Evolutionary conservation across 208 protist species (phyloP).

Genomic region (Porcisia deanei): DNA sequence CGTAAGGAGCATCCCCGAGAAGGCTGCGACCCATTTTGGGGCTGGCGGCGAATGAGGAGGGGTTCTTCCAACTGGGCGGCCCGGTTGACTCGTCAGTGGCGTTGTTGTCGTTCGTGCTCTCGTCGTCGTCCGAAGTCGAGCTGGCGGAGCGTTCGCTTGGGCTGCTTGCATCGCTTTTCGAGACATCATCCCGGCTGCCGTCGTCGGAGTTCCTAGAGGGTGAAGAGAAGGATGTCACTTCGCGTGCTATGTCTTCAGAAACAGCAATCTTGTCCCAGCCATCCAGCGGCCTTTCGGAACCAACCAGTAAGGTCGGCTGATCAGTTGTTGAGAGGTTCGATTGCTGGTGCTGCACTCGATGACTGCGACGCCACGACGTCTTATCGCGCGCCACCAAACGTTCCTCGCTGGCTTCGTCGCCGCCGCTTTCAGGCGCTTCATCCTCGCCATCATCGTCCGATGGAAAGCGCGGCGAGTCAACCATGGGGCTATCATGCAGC

Average conservation of each 20-base stretch:
- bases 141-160: conserved; percentile 8
- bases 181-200: conserved; percentile 8
- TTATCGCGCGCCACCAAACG: conserved; percentile 16
- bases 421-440: conserved; percentile 1
- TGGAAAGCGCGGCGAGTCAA: conserved; percentile 28
- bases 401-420: background rate
- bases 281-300: background rate
- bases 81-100: background rate
- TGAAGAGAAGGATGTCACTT: background rate
- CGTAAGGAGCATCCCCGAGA: conserved; percentile 10
- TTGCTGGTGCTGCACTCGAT: background rate
- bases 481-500: conserved; percentile 20
- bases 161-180: conserved; percentile 13
- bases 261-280: no score
- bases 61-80: background rate
- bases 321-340: background rate
- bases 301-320: background rate
- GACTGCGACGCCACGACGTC: conserved; percentile 1
- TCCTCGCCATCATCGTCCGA: conserved; percentile 7
- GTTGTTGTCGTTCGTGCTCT: background rate
- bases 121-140: conserved; percentile 5
- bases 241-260: background rate
- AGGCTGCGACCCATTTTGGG: conserved; percentile 9
- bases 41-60: background rate
- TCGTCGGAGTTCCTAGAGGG: conserved; percentile 10